Conservation (phyloP, 495 filamentous ascomycete genomes). For the Saxispiralis lemnorum region DNA sequence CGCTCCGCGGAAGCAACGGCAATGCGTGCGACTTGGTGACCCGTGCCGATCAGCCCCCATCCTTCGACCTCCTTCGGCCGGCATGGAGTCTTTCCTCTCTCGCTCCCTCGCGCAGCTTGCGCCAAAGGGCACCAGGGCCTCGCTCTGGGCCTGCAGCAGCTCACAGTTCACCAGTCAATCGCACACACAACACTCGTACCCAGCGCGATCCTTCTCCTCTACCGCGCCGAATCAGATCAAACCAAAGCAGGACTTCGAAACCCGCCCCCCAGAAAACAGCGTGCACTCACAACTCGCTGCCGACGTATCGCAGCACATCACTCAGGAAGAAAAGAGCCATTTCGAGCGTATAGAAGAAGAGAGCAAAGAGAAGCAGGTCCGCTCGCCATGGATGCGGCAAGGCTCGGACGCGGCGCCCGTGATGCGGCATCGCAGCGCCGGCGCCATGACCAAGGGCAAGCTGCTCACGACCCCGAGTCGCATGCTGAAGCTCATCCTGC, state of each 20-base stretch:
- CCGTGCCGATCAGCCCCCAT: no score
- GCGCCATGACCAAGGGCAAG: conserved; percentile 59
- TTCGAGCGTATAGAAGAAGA: conserved; percentile 26
- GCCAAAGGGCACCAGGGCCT: not conserved
- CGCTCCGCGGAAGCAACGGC: no score
- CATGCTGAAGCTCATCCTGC: conserved; percentile 75
- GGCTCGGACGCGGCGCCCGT: conserved; percentile 41
- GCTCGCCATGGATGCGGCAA: conserved; percentile 53
- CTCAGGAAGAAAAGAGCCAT: conserved; percentile 23
- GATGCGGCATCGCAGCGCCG: conserved; percentile 27
- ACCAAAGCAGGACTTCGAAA: conserved; percentile 1
- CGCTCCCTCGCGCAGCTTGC: not conserved
- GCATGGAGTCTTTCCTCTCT: conserved; percentile 1
- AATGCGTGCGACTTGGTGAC: no score
- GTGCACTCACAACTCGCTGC: conserved; percentile 18
- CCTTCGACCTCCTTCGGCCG: no score
- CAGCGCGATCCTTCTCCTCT: not conserved
- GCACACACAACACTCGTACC: not conserved
- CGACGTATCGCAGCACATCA: conserved; percentile 22
- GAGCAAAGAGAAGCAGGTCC: conserved; percentile 33
- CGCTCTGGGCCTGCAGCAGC: not conserved
- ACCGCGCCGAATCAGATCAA: not conserved
- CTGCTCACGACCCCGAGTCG: conserved; percentile 78
- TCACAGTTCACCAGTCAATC: not conserved
- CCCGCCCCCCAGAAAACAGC: conserved; percentile 3